Percentiles rank a stretch among this genome's conserved stretches.
Evolutionary conservation across 1,139 yeast species (phyloP).

Genomic region (Hansenula lynferdii): DNA sequence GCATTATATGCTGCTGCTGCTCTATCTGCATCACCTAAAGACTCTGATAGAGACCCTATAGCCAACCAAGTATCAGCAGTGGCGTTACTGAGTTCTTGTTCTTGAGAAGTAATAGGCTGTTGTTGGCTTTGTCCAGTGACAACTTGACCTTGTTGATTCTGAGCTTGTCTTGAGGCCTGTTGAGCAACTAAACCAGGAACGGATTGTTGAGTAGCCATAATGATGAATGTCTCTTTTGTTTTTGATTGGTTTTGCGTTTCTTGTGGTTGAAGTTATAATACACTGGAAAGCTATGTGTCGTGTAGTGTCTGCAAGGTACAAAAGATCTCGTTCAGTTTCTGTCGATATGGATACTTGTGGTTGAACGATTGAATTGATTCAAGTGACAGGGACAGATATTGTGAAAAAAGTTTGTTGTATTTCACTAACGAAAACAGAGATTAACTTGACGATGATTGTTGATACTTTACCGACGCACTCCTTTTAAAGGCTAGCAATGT

Average conservation of each 20-base stretch:
- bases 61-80: conserved; percentile 94
- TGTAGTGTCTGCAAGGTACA: too few relatives aligned
- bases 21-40: conserved; percentile 82
- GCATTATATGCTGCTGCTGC: conserved; percentile 87
- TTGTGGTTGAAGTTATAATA: too few relatives aligned
- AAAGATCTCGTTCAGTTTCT: too few relatives aligned
- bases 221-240: too few relatives aligned
- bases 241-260: neutral
- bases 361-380: too few relatives aligned
- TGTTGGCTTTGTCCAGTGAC: conserved; percentile 4
- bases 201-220: conserved; percentile 2
- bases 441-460: too few relatives aligned
- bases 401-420: too few relatives aligned
- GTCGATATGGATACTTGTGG: neutral
- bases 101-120: conserved; percentile 1
- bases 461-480: too few relatives aligned
- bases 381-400: too few relatives aligned
- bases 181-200: neutral
- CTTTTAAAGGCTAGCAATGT: too few relatives aligned
- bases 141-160: conserved; percentile 1
- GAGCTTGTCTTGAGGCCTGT: conserved; percentile 1
- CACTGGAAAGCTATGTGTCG: too few relatives aligned
- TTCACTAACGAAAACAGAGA: too few relatives aligned
- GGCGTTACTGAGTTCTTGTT: conserved; percentile 45
- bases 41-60: conserved; percentile 85